phyloP scores from a whole-genome alignment of 2,329 filamentous ascomycete species.

The Dactylellina drechsleri region DNA sequence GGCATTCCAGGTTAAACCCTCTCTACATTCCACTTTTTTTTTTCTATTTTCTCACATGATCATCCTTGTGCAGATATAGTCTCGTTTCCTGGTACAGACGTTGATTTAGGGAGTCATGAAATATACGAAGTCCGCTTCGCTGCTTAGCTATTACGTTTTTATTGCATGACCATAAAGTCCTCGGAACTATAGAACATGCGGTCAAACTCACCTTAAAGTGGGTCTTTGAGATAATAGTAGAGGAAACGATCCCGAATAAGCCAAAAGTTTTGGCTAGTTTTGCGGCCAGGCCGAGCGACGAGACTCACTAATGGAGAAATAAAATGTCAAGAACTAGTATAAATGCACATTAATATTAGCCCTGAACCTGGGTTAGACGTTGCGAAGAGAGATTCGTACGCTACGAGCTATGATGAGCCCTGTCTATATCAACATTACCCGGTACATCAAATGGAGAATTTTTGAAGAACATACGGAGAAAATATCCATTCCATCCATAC shows the following conservation, averaged over 20 bases:
- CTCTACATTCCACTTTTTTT: constrained; percentile 15
- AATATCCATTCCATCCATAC: constrained; percentile 46
- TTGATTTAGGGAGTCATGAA: too few relatives aligned
- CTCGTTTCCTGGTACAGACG: constrained; percentile 26
- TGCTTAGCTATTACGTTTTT: too few relatives aligned
- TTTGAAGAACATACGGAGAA: constrained; percentile 34
- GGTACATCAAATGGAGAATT: constrained; percentile 22
- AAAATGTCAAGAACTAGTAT: constrained; percentile 34
- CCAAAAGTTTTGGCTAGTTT: constrained; percentile 13
- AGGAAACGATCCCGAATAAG: constrained; percentile 25
- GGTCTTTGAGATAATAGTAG: too few relatives aligned
- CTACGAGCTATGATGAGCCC: constrained; percentile 25
- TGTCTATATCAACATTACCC: constrained; percentile 48
- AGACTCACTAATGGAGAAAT: constrained; percentile 37
- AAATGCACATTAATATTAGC: constrained; percentile 1
- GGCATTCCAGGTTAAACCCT: constrained; percentile 14
- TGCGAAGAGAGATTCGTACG: constrained; percentile 21
- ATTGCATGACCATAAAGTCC: too few relatives aligned
- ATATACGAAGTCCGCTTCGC: too few relatives aligned
- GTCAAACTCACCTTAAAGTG: too few relatives aligned
- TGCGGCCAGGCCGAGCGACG: constrained; percentile 9
- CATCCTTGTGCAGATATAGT: constrained; percentile 28
- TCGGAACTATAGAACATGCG: too few relatives aligned
- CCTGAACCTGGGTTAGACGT: constrained; percentile 6
- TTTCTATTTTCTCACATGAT: neutral